These are phyloP conservation scores for Pisolithus tinctorius DNA, from an alignment of 768 basidiomycete genomes.

Conservation along the genomic window DNA sequence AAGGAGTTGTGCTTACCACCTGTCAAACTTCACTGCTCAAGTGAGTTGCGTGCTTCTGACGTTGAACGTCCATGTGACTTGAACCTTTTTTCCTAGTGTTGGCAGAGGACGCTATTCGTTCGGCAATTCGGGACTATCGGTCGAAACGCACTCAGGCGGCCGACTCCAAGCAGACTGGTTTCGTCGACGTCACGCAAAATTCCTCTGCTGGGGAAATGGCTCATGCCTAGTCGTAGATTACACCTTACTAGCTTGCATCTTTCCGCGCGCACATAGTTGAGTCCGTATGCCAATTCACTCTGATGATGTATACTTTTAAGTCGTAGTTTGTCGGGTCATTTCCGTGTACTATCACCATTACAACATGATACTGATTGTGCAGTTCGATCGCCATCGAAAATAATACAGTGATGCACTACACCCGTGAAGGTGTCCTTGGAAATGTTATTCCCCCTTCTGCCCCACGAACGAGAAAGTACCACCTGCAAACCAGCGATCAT, in stretches of 20 bases:
- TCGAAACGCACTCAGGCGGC: constrained; percentile 61
- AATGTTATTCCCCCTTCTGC: constrained; percentile 36
- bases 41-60: constrained; percentile 40
- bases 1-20: constrained; percentile 94
- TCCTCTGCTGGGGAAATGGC: constrained; percentile 43
- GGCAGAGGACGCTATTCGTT: constrained; percentile 97
- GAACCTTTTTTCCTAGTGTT: constrained; percentile 54
- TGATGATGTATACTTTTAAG: not conserved
- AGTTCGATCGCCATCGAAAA: not conserved
- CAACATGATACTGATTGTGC: not conserved
- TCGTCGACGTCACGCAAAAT: constrained; percentile 65
- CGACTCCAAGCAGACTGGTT: constrained; percentile 51
- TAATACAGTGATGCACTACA: not conserved
- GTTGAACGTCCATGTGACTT: constrained; percentile 16
- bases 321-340: not conserved
- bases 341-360: no score
- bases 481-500: constrained; percentile 92
- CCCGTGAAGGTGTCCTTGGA: not conserved
- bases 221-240: constrained; percentile 1
- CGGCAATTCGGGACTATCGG: constrained; percentile 94
- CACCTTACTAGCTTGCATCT: not conserved
- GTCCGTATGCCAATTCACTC: not conserved
- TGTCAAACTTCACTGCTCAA: constrained; percentile 93
- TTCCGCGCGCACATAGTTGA: no score
- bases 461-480: constrained; percentile 80